Evolutionary conservation across 345 rosid genomes (phyloP).

Genomic region (Bretschneidera sinensis): DNA sequence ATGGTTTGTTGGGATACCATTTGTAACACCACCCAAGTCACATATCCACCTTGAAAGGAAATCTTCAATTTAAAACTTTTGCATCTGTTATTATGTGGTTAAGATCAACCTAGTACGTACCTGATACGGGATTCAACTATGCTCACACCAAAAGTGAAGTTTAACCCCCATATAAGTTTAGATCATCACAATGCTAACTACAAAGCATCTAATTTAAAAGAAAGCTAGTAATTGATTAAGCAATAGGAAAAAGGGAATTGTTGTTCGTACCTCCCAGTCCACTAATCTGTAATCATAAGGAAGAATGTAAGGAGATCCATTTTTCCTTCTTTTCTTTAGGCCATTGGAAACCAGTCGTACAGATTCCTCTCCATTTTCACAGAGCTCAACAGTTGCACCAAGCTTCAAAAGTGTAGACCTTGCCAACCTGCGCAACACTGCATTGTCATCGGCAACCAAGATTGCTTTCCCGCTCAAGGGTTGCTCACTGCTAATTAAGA

Average conservation of each 20-base stretch:
- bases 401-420: constrained; percentile 22
- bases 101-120: too few relatives aligned
- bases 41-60: too few relatives aligned
- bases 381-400: constrained; percentile 48
- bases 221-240: too few relatives aligned
- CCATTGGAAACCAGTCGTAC: constrained; percentile 30
- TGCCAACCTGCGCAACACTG: constrained; percentile 21
- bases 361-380: constrained; percentile 57
- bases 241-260: neutral
- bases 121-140: too few relatives aligned
- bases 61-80: too few relatives aligned
- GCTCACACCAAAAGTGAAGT: neutral
- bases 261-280: constrained; percentile 69
- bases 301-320: constrained; percentile 15
- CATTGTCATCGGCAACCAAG: constrained; percentile 57
- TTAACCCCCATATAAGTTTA: too few relatives aligned
- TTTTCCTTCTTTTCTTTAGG: constrained; percentile 19
- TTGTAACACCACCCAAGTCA: too few relatives aligned
- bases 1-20: too few relatives aligned
- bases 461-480: constrained; percentile 54
- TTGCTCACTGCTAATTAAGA: neutral
- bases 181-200: too few relatives aligned
- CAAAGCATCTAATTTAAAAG: neutral
- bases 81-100: too few relatives aligned
- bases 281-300: constrained; percentile 70